phyloP scores from a whole-genome alignment of 257 asterid species.

The Solanum etuberosum region DNA sequence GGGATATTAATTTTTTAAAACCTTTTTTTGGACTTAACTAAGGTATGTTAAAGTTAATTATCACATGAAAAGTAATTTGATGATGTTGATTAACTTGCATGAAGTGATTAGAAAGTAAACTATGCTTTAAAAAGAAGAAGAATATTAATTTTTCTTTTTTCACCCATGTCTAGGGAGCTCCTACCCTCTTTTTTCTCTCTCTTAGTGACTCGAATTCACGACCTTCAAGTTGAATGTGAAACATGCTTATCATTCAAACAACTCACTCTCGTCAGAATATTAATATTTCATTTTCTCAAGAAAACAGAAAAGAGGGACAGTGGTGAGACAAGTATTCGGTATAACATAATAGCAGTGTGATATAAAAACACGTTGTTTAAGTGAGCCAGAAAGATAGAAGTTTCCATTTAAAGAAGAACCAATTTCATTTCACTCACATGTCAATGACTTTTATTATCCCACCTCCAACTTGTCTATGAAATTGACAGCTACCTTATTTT shows the following conservation, averaged over 20 bases:
- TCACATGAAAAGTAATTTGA: neutral
- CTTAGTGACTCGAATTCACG: neutral
- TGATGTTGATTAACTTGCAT: neutral
- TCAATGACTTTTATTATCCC: constrained; percentile 19
- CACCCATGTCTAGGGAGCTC: neutral
- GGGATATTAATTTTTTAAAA: neutral
- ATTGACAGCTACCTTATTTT: constrained; percentile 41
- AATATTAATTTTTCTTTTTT: neutral
- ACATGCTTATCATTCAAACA: too few species aligned
- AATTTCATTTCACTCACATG: constrained; percentile 43
- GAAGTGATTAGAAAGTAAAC: neutral
- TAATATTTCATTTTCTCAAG: neutral
- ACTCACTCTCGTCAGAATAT: neutral
- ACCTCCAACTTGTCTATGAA: constrained; percentile 47
- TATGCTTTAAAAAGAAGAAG: constrained; percentile 10
- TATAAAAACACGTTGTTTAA: neutral
- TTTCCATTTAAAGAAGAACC: constrained; percentile 30
- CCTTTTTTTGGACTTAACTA: neutral
- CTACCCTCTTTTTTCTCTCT: neutral
- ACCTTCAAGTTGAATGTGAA: too few species aligned
- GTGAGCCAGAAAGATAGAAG: constrained; percentile 5
- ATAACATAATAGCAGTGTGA: neutral
- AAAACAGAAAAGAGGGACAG: neutral
- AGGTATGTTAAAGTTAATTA: neutral
- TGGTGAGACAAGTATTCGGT: constrained; percentile 1